These are phyloP conservation scores for Smallanthus sonchifolius DNA, from an alignment of 129 eudicot species.

Conservation along the genomic window DNA sequence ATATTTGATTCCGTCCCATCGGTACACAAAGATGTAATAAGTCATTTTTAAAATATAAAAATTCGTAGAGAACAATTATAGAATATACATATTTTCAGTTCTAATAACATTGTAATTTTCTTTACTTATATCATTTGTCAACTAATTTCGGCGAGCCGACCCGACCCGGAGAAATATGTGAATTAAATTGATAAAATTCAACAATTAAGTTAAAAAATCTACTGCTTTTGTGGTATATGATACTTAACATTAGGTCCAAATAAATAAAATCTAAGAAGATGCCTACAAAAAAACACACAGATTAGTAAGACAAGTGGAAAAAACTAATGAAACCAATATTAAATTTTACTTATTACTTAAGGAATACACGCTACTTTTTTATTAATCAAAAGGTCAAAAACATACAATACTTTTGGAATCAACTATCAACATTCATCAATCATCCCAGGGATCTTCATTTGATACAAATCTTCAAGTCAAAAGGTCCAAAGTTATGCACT, in stretches of 20 bases:
- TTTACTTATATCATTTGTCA: background rate
- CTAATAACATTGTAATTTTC: background rate
- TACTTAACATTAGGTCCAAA: slow-evolving; percentile 14
- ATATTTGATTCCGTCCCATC: no score
- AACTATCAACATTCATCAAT: slow-evolving; percentile 37
- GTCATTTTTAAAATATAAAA: no score
- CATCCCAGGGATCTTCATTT: slow-evolving; percentile 38
- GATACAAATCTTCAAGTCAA: slow-evolving; percentile 44
- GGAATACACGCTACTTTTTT: slow-evolving; percentile 22
- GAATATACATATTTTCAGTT: no score
- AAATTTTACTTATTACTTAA: slow-evolving; percentile 13
- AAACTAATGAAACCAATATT: background rate
- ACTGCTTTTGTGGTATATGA: background rate
- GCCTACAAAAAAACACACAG: slow-evolving; percentile 11
- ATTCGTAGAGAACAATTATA: no score
- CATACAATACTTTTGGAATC: slow-evolving; percentile 25
- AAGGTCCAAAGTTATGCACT: slow-evolving; percentile 37
- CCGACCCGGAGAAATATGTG: no score
- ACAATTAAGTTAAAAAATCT: background rate
- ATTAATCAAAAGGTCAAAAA: slow-evolving; percentile 26
- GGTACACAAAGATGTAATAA: background rate
- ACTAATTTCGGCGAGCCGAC: no score
- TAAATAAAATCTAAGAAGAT: background rate
- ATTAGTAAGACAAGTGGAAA: background rate
- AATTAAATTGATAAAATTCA: no score